Base-by-base conservation (phyloP, 202 grass and related monocot species). In the Setaria viridis region DNA sequence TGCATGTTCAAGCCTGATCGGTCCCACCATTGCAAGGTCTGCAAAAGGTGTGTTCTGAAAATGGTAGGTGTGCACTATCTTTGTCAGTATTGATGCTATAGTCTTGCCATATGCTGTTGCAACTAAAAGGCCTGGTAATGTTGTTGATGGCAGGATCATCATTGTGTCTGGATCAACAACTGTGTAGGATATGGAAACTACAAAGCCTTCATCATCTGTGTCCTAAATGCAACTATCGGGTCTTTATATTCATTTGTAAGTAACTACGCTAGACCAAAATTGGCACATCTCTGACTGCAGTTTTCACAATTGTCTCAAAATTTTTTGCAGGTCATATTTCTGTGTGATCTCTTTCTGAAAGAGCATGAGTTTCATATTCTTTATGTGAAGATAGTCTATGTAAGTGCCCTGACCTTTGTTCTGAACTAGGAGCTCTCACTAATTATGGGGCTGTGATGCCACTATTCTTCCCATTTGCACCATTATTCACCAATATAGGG, bases 151-250 rank as follows among this genome's bases (percentile, higher is more conserved):
- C 82, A 99, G 97, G 97, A 99, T 87, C 97, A 99, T 91, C 97
- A 99, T 58, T 99, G 97, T 87, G 82, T 93, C 10, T 99, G 97
- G 93, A 94, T 99, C 78, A 92, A 93, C 82, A 99, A 99, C 79
- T 99, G 97, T 34, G 94, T 99, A 69, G 97, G 97, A 63, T 99
- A 99, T 70, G 69, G 90, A 17, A 99, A 99, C 62, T 99, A 97
- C 86, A 99, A 99, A 79, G 34, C 92, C 9, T 99, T 94, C 79
- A 86, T 99, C 70, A 87, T 99, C 47, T 99, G 88, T 55, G 83
- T 97, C 59, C 90, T 99, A 33, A 85, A 97, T 93, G 97, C 92
- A 76, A 86, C 94, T 59, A 80, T 93, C 9, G 90, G 88, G 39
- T 99, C 97, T 73, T 90, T 99, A 62, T 97, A 97, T 88, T 93